phyloP scores from a whole-genome alignment of 1,284 basidiomycete species.

The Lentinus polychrous region DNA sequence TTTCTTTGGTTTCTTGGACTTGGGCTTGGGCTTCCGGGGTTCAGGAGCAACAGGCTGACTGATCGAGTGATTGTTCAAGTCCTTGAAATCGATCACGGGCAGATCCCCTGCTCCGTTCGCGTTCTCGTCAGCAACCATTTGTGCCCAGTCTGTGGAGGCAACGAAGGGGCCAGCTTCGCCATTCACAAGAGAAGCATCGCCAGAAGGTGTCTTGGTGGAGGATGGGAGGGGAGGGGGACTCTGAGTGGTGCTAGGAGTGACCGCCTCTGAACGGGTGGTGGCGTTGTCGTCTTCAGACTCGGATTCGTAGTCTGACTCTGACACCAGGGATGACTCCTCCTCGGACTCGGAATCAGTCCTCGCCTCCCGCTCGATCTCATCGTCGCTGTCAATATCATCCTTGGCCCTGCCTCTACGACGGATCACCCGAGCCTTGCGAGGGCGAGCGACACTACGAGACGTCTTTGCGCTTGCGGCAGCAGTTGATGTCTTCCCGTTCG shows the following conservation, averaged over 20 bases:
- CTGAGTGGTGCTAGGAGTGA: slow-evolving; percentile 60
- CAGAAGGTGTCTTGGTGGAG: slow-evolving; percentile 20
- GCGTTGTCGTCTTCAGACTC: slow-evolving; percentile 51
- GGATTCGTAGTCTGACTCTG: slow-evolving; percentile 61
- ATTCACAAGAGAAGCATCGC: slow-evolving; percentile 23
- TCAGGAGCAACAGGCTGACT: slow-evolving; percentile 9
- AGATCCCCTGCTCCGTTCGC: slow-evolving; percentile 50
- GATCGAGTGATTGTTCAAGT: slow-evolving; percentile 35
- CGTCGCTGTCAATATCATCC: slow-evolving; percentile 57
- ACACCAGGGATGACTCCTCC: slow-evolving; percentile 46
- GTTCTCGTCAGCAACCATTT: slow-evolving; percentile 73
- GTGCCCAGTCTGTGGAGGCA: slow-evolving; percentile 60
- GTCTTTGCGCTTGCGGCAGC: background rate
- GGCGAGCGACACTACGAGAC: background rate
- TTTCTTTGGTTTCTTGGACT: slow-evolving; percentile 19
- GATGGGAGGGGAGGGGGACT: slow-evolving; percentile 37
- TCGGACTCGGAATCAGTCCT: slow-evolving; percentile 61
- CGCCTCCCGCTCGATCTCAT: slow-evolving; percentile 64
- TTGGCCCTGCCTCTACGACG: slow-evolving; percentile 49
- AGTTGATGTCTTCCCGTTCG: background rate
- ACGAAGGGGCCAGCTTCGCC: slow-evolving; percentile 45
- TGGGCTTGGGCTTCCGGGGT: slow-evolving; percentile 19
- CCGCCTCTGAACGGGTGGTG: slow-evolving; percentile 41
- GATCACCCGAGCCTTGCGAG: slow-evolving; percentile 35
- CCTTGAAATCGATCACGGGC: slow-evolving; percentile 74